Conservation (phyloP, 306 rosid species). For the Fagus crenata region DNA sequence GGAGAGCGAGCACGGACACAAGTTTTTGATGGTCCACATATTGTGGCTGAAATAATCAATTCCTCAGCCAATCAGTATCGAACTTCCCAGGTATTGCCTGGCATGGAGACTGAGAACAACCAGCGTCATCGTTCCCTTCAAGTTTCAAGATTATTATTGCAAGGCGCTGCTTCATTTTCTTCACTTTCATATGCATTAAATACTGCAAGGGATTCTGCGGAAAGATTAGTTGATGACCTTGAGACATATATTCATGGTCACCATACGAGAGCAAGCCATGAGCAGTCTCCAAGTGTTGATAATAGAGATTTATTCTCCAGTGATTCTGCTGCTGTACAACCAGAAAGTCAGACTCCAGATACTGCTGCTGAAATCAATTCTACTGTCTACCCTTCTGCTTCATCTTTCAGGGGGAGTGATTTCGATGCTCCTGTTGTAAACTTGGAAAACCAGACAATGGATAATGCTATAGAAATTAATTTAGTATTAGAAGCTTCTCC, state of each 20-base stretch:
- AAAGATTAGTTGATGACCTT: constrained; percentile 62
- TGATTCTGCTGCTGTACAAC: constrained; percentile 35
- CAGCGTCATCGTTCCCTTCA: constrained; percentile 33
- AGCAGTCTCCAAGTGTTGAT: constrained; percentile 24
- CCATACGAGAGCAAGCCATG: constrained; percentile 30
- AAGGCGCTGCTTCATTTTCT: constrained; percentile 63
- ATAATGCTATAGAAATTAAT: constrained; percentile 31
- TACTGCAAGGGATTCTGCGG: constrained; percentile 65
- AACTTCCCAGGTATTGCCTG: constrained; percentile 28
- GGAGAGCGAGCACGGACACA: constrained; percentile 43
- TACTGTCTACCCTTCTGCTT: constrained; percentile 26
- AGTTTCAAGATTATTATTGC: constrained; percentile 49
- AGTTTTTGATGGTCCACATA: constrained; percentile 22
- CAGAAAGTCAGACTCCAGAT: constrained; percentile 39
- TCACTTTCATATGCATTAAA: constrained; percentile 62
- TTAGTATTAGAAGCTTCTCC: constrained; percentile 23
- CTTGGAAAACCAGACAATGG: constrained; percentile 37
- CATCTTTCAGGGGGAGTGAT: constrained; percentile 37
- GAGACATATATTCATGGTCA: constrained; percentile 46
- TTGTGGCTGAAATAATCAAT: constrained; percentile 34
- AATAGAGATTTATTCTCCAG: constrained; percentile 31
- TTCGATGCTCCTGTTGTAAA: constrained; percentile 19
- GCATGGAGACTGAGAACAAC: constrained; percentile 26
- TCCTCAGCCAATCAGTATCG: constrained; percentile 21
- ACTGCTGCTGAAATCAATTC: constrained; percentile 42